Base-by-base conservation (phyloP, 352 stramenopile genomes). In the Peronospora farinosa region DNA sequence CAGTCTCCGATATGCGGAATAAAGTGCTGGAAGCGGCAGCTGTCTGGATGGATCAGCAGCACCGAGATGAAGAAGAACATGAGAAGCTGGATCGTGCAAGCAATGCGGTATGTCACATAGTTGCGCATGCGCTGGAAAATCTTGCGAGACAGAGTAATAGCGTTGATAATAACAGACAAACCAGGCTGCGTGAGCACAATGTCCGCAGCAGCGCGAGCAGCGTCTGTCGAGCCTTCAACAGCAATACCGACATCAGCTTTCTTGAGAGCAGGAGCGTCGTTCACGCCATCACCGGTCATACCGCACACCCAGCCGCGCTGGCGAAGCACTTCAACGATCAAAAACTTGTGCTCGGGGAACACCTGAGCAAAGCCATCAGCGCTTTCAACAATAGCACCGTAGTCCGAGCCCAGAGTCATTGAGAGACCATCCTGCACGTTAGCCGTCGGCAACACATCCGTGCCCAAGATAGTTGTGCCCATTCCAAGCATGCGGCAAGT, bases 111-210 rank as follows among this genome's bases (percentile, higher is more conserved):
- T 39, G 85, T 96, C 61, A 97, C 79, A 68, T 96, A 97, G 66
- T 95, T 96, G 46, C 64, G 75, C 67, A 98, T 96, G 38, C 95
- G 86, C 52, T 89, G 74, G 66, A 98, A 97, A 54, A 98, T 97
- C 48, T 89, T 84, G 43, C 95, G 84, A 10, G 92, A 87, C 7
- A 93, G 62, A 12, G 89, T 74, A 39, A 98, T 92, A 27, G 81
- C 87, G 52, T 90, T 79, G 50, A 97, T 80, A 33, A 97, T 96
- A 8, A 96, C 83, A 7, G 79, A 89, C 1, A 98, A 78, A 54
- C 95, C 94, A 11, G 88, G 84, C 59, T 97, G 86, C 9, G 82
- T 97, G 19, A 98, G 73, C 42, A 98, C 79, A 60, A 98, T 96
- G 57, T 97, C 95, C 35, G 94, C 90, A 5, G 89, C 92, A 37